Base-by-base conservation (phyloP, 2,329 filamentous ascomycete genomes). In the Curvularia verruculosa region DNA sequence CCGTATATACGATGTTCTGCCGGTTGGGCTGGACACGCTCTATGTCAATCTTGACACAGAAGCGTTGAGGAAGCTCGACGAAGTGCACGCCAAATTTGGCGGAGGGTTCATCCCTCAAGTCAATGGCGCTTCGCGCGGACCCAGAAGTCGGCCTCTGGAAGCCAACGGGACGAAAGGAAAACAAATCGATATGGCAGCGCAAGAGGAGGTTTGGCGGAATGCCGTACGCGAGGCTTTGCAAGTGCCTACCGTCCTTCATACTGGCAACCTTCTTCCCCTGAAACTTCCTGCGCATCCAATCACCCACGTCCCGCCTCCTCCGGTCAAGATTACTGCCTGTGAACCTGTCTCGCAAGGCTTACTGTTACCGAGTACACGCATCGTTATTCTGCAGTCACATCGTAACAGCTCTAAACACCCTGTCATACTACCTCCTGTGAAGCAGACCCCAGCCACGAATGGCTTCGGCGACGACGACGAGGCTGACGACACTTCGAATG, bases 341-440 rank as follows among this genome's bases (percentile, higher is more conserved):
- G 95, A 99, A 74, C 95, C 95, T 8, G 92, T 98, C 15, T 87
- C 91, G 5, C 95, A 99, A 76, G 95, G 95, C 8, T 76, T 95
- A 5, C 75, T 99, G 45, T 84, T 88, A 8, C 83, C 91, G 0
- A 84, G 81, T 12, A 99, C 93, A 15, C 92, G 90, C 68, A 91
- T 99, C 55, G 87, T 99, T 23, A 82, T 98, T 21, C 87, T 90
- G 46, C 84, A 85, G 82, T 65, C 82, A 81, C 84, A 85, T 56
- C 72, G 69, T 41, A 63, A 72, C 81, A 63, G 72, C 82, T 74
- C 70, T 88, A 85, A 79, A 82, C 73, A 73, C 77, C 71, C 67
- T 79, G 44, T 78, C 71, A 43, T 79, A 71, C 47, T 76, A 64
- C 62, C 77, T 67, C 65, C 72, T 56, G 49, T 75, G 81, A 62